Conservation (phyloP, 768 basidiomycete species). For the Leccinellum albellum region DNA sequence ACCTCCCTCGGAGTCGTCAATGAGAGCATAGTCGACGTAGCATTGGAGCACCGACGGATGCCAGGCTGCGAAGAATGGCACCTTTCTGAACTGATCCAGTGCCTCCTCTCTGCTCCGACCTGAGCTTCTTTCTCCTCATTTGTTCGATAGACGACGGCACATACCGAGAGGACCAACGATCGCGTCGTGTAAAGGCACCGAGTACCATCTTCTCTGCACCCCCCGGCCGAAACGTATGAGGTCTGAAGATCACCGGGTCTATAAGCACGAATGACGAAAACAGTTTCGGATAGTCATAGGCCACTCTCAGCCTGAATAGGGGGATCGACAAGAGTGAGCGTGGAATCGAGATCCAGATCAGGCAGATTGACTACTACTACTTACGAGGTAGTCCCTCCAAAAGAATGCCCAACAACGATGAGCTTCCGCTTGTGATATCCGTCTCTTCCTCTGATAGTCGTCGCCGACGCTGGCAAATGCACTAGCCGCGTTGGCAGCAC, state of each 20-base stretch:
- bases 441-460: constrained; percentile 36
- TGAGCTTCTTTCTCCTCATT: background rate
- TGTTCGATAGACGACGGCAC: constrained; percentile 1
- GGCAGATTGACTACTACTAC: constrained; percentile 36
- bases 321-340: background rate
- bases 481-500: constrained; percentile 51
- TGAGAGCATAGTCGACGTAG: constrained; percentile 60
- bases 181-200: constrained; percentile 56
- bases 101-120: constrained; percentile 54
- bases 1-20: constrained; percentile 32
- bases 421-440: constrained; percentile 57
- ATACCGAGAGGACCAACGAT: constrained; percentile 61
- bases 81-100: constrained; percentile 40
- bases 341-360: background rate
- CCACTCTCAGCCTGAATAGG: constrained; percentile 53
- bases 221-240: background rate
- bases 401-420: constrained; percentile 77
- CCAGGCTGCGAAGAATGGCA: constrained; percentile 71
- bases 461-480: constrained; percentile 43
- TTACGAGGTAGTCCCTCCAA: constrained; percentile 75
- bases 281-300: constrained; percentile 56
- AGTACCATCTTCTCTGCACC: constrained; percentile 13
- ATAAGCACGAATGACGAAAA: constrained; percentile 72
- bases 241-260: constrained; percentile 65
- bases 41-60: constrained; percentile 54